Conservation (phyloP, 768 basidiomycete genomes). For the Sarcodon sp. region DNA sequence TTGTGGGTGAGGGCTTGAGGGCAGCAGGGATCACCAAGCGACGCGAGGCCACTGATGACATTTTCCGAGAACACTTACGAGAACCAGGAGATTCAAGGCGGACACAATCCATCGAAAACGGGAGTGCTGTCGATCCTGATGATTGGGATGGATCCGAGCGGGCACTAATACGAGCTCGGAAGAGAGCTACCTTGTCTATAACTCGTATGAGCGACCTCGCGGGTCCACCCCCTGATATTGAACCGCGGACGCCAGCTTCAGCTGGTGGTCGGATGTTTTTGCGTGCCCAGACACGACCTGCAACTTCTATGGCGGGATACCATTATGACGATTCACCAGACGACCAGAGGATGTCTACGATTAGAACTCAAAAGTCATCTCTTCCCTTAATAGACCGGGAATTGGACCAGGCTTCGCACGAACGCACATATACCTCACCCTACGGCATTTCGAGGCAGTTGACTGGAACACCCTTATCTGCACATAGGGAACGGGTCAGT, state of each 20-base stretch:
- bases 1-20: slow-evolving; percentile 56
- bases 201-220: too few species aligned
- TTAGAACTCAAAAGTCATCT: neutral
- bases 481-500: slow-evolving; percentile 4
- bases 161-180: neutral
- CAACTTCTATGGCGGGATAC: slow-evolving; percentile 46
- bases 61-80: slow-evolving; percentile 12
- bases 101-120: neutral
- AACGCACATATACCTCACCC: slow-evolving; percentile 8
- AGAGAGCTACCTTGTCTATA: neutral
- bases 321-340: slow-evolving; percentile 13
- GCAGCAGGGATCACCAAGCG: slow-evolving; percentile 52
- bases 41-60: slow-evolving; percentile 18
- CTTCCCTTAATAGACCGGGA: neutral
- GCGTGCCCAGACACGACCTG: slow-evolving; percentile 21
- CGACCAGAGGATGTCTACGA: neutral
- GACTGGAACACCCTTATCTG: neutral
- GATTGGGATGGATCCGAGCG: too few species aligned
- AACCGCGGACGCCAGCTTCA: neutral
- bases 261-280: neutral
- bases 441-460: slow-evolving; percentile 3
- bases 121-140: too few species aligned
- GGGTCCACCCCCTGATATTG: neutral
- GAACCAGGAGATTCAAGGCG: neutral
- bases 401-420: slow-evolving; percentile 1